phyloP scores from a whole-genome alignment of 768 basidiomycete genomes.

The Leccinellum albellum region DNA sequence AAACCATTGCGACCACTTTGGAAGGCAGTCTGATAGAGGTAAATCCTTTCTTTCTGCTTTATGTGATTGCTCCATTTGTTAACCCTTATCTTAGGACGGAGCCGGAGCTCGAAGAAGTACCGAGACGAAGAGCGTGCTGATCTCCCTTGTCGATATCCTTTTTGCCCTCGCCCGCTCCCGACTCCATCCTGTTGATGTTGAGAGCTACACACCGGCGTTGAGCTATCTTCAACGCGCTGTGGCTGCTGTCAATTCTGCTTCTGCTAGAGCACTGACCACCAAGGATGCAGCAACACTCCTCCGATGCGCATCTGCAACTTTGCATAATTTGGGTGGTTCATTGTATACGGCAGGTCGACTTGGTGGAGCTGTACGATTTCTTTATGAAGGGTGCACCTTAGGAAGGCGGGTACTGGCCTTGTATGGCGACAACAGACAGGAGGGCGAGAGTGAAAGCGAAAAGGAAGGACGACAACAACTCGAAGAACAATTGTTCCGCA shows the following conservation, averaged over 20 bases:
- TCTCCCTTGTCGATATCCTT: slow-evolving; percentile 50
- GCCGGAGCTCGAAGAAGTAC: neutral
- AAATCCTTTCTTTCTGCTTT: slow-evolving; percentile 7
- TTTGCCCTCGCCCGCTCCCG: slow-evolving; percentile 50
- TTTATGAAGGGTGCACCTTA: slow-evolving; percentile 55
- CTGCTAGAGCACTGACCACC: slow-evolving; percentile 4
- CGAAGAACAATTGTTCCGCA: slow-evolving; percentile 59
- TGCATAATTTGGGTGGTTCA: slow-evolving; percentile 64
- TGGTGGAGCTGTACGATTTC: slow-evolving; percentile 65
- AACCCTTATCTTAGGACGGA: slow-evolving; percentile 2
- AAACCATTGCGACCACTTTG: slow-evolving; percentile 33
- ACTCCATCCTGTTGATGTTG: slow-evolving; percentile 38
- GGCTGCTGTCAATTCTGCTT: slow-evolving; percentile 17
- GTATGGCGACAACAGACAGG: slow-evolving; percentile 11
- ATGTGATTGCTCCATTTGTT: neutral
- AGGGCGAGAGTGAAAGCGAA: slow-evolving; percentile 24
- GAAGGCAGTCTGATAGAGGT: slow-evolving; percentile 32
- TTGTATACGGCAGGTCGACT: slow-evolving; percentile 63
- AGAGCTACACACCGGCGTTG: slow-evolving; percentile 45
- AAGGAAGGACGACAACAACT: slow-evolving; percentile 53
- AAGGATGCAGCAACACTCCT: slow-evolving; percentile 47
- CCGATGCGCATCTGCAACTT: slow-evolving; percentile 69
- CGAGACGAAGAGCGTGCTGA: slow-evolving; percentile 34
- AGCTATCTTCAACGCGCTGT: slow-evolving; percentile 45
- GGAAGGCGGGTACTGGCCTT: slow-evolving; percentile 46